Base-by-base conservation (phyloP, 345 rosid genomes). In the Salix purpurea region DNA sequence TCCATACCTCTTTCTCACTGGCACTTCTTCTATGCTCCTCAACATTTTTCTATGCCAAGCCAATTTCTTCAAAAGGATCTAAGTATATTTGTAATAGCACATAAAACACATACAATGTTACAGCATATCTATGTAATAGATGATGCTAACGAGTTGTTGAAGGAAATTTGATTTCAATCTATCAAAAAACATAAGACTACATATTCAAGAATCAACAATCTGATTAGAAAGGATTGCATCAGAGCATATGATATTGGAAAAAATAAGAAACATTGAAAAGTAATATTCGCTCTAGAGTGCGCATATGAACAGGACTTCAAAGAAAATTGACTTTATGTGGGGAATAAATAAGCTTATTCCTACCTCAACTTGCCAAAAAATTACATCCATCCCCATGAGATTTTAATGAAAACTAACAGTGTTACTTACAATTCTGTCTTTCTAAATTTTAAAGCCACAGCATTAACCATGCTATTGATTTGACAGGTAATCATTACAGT, bases 21-120 rank as follows among this genome's bases (percentile, higher is more conserved):
- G 97, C 99, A 74, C 99, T 96, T 85, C 94, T 88, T 85, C 99
- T 87, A 76, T 91, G 98, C 82, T 78, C 82, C 71, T 96, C 95
- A 50, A 94, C 97, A 86, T 85, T 91, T 76, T 72, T 85, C 81
- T 89, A 95, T 21, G 91, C 85, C 77, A 80, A 80, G 70, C 92
- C 94, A 71, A 93, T 86, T 67, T 92, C 97, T 85, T 93, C 99
- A 86, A 95, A 92, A 65, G 97, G 96, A 83, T 96, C 98, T 70
- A 88, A 73, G 81, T 87, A 88, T 84, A 88, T 78, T 98, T 93
- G 82, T 69, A 74, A 56, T 65, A 12, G 65, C 18, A 64, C 14
- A n/a, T 46, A 46, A 1, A 58, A 69, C 44, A 10, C 69, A 65
- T 60, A 26, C 32, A 79, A 44, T 36, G 56, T 60, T 39, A 72